A percentile compares a stretch with the other conserved stretches of the same genome.
These are phyloP conservation scores for Aspergillus unguis DNA, from an alignment of 2,329 filamentous ascomycete species.

Conservation along the genomic window DNA sequence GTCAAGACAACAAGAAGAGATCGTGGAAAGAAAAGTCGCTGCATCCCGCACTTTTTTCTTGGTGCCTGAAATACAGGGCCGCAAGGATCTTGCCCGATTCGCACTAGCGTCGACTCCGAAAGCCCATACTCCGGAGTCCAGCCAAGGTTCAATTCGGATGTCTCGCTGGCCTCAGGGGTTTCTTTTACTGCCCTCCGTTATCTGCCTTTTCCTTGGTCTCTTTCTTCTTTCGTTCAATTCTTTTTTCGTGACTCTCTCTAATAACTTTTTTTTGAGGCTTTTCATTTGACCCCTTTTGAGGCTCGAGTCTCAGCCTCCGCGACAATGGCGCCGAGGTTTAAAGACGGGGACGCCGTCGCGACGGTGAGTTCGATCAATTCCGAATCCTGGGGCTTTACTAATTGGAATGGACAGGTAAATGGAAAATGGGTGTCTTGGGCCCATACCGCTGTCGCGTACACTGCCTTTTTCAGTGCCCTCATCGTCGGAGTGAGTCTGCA, in stretches of 20 bases:
- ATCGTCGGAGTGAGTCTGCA: constrained; percentile 77
- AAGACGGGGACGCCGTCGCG: constrained; percentile 61
- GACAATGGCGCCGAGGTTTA: constrained; percentile 59
- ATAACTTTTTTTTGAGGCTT: constrained; percentile 19
- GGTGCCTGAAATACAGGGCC: constrained; percentile 17
- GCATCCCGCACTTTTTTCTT: constrained; percentile 27
- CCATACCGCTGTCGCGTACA: constrained; percentile 79
- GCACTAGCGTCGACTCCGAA: constrained; percentile 17
- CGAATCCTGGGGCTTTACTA: constrained; percentile 8
- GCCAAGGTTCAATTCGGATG: constrained; percentile 17
- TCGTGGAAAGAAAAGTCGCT: constrained; percentile 29
- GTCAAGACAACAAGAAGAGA: constrained; percentile 7
- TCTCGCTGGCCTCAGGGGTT: constrained; percentile 29
- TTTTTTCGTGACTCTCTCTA: constrained; percentile 23
- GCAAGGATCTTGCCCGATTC: constrained; percentile 14
- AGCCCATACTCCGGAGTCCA: too few relatives aligned
- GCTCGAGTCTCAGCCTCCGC: constrained; percentile 22
- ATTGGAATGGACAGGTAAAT: constrained; percentile 56
- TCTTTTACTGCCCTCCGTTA: constrained; percentile 18
- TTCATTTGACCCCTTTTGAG: constrained; percentile 14
- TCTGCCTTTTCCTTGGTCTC: constrained; percentile 16
- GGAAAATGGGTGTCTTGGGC: constrained; percentile 87
- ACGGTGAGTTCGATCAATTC: constrained; percentile 45
- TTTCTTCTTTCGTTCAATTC: constrained; percentile 27
- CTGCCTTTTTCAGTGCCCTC: constrained; percentile 80